phyloP scores from a whole-genome alignment of 2,329 filamentous ascomycete genomes.

The Penicillium capsulatum region DNA sequence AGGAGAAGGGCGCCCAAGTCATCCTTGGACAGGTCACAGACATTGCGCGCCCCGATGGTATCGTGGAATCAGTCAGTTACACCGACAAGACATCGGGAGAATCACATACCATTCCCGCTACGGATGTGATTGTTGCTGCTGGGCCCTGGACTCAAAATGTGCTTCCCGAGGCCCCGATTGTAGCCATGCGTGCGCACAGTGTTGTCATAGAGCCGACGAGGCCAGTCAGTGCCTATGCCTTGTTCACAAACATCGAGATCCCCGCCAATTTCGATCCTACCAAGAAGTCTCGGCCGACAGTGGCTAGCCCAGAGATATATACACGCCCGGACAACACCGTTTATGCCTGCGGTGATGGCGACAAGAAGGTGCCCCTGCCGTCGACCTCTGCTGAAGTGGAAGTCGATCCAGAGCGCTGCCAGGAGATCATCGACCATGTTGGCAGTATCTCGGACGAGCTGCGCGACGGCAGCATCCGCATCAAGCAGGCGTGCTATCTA shows the following conservation, averaged over 20 bases:
- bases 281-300: conserved; percentile 53
- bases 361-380: conserved; percentile 70
- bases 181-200: conserved; percentile 58
- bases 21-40: conserved; percentile 64
- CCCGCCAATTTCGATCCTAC: conserved; percentile 56
- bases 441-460: conserved; percentile 54
- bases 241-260: conserved; percentile 79
- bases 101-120: conserved; percentile 52
- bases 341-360: conserved; percentile 91
- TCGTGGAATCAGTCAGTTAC: conserved; percentile 62
- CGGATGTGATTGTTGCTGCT: conserved; percentile 57
- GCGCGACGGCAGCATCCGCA: conserved; percentile 63
- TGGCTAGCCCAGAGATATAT: conserved; percentile 87
- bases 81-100: conserved; percentile 49
- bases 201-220: conserved; percentile 57
- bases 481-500: conserved; percentile 87
- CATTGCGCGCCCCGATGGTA: conserved; percentile 55
- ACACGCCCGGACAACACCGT: conserved; percentile 82
- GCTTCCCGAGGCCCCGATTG: conserved; percentile 54
- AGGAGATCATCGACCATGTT: conserved; percentile 81
- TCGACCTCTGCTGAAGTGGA: conserved; percentile 69
- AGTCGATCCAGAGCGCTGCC: conserved; percentile 70
- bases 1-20: conserved; percentile 64
- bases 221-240: conserved; percentile 47
- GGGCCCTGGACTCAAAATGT: conserved; percentile 59